Evolutionary conservation across 2,329 filamentous ascomycete genomes (phyloP), one percentile per base, ranked within the genome.

Genomic region (Pyricularia sp.): DNA sequence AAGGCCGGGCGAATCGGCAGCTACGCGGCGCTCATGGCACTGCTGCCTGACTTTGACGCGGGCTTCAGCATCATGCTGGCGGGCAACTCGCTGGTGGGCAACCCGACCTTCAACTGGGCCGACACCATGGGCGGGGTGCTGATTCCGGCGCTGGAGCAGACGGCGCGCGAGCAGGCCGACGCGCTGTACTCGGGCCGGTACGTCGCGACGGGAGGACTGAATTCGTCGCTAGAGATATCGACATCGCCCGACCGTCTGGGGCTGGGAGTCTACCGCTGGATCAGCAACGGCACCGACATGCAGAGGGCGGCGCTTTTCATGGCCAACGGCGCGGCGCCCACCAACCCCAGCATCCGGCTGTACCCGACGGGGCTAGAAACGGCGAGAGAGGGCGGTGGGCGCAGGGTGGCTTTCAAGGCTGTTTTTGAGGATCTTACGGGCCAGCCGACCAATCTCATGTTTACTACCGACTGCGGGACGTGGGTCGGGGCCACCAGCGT

Each of bases 31-130:
- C 75, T 76, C 31, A 59, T 79, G 20, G 75, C 74, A 6, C 71
- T 80, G 14, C 71, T 78, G 20, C 77, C 78, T 0, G 77, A 78
- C 70, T 78, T 73, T 64, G 74, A 75, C 55, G 72, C 78, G 31
- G 79, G 79, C 17, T 78, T 78, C 68, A 75, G 73, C 10, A 74
- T 80, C 26, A 71, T 81, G 6, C 70, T 75, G 4, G 75, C 76
- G 64, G 33, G 72, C 71, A 65, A 65, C 23, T 61, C 55, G 2
- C 68, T 76, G 14, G 73, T 75, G 0, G 71, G 71, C 9, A 77
- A 78, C 59, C 71, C 71, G 7, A 75, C 73, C 33, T 77, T 76
- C 69, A 65, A 72, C 33, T 70, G 77, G 59, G 70, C 75, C 33
- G 76, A 78, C 64, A 73, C 71, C 11, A 67, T 77, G 14, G 75